Evolutionary conservation across 2,329 filamentous ascomycete species (phyloP).

Genomic region (Orbilia javanica): DNA sequence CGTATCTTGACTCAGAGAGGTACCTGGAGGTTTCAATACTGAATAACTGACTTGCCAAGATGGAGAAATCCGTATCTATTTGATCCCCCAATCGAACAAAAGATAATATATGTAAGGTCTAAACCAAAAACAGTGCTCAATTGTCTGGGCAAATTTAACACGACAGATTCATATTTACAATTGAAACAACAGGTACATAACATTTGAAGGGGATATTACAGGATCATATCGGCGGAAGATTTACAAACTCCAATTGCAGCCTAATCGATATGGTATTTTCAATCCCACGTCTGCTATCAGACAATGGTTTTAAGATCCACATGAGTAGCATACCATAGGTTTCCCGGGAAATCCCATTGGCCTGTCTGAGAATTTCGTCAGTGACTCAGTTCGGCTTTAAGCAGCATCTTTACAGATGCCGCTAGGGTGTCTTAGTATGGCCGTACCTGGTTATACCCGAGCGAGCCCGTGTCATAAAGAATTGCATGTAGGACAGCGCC

Average conservation of each 20-base stretch:
- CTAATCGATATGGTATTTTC: not conserved
- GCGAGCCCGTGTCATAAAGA: not conserved
- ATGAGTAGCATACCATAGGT: not conserved
- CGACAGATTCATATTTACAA: not conserved
- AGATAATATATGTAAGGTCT: too few relatives aligned
- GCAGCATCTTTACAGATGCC: not conserved
- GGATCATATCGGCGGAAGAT: not conserved
- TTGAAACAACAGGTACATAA: not conserved
- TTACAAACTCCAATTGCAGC: not conserved
- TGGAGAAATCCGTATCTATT: too few relatives aligned
- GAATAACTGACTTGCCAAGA: too few relatives aligned
- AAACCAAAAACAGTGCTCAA: too few relatives aligned
- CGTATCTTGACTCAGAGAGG: not conserved
- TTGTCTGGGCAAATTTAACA: too few relatives aligned
- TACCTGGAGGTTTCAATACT: too few relatives aligned
- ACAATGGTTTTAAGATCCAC: not conserved
- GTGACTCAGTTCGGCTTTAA: not conserved
- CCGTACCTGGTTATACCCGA: not conserved
- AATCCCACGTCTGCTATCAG: not conserved
- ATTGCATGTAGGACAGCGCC: conserved; percentile 18
- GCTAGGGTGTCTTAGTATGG: not conserved
- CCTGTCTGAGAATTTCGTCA: not conserved
- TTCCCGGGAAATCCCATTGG: not conserved
- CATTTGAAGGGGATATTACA: not conserved
- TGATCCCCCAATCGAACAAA: too few relatives aligned